Percentiles rank a stretch among this genome's conserved stretches.
These are phyloP conservation scores for Rosa chinensis DNA, from an alignment of 306 rosid species.

Conservation along the genomic window DNA sequence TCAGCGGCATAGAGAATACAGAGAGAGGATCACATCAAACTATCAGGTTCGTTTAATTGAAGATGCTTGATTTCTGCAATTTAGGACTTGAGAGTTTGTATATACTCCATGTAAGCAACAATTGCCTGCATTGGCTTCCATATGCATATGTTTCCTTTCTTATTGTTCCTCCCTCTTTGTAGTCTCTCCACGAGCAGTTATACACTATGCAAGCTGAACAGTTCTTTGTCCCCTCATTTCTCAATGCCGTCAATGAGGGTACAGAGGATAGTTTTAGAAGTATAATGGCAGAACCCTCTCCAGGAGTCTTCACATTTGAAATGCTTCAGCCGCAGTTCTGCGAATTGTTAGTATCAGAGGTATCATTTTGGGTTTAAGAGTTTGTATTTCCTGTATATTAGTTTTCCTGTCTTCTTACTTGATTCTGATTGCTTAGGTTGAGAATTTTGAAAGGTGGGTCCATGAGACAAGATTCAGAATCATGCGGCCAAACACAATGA, in stretches of 20 bases:
- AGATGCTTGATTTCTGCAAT: not conserved
- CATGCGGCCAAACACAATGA: conserved; percentile 96
- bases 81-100: conserved; percentile 20
- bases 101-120: conserved; percentile 16
- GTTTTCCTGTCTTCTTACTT: conserved; percentile 50
- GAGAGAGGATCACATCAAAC: conserved; percentile 54
- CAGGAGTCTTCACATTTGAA: conserved; percentile 76
- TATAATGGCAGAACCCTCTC: conserved; percentile 53
- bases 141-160: conserved; percentile 21
- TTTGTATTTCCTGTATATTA: conserved; percentile 21
- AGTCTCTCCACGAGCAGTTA: conserved; percentile 75
- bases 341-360: conserved; percentile 82
- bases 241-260: conserved; percentile 66
- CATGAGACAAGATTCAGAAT: conserved; percentile 66
- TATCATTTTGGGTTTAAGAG: conserved; percentile 35
- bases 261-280: conserved; percentile 70
- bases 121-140: conserved; percentile 15
- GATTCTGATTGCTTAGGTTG: conserved; percentile 78
- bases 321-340: conserved; percentile 88
- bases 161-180: conserved; percentile 27
- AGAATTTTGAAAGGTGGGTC: conserved; percentile 90
- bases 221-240: conserved; percentile 88
- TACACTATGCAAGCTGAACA: conserved; percentile 59
- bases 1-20: conserved; percentile 80
- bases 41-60: conserved; percentile 55